Evolutionary conservation across 2,329 filamentous ascomycete genomes (phyloP).

Genomic region (Teratosphaeria epicoccoides): DNA sequence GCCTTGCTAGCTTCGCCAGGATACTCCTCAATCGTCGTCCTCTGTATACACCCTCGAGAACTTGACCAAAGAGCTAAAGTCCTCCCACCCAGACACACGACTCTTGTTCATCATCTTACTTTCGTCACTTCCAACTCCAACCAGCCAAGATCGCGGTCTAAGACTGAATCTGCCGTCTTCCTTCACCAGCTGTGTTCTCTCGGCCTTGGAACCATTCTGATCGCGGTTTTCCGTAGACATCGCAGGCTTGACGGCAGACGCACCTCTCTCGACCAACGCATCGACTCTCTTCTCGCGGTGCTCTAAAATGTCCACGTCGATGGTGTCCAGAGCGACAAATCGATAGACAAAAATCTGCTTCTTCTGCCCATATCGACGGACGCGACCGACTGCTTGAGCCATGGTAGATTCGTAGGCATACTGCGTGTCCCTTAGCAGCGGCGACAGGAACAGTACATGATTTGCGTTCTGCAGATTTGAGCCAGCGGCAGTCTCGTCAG

Average conservation of each 20-base stretch:
- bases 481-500: constrained; percentile 48
- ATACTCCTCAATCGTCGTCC: constrained; percentile 18
- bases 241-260: constrained; percentile 8
- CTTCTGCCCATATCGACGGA: constrained; percentile 47
- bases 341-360: constrained; percentile 52
- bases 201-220: constrained; percentile 4
- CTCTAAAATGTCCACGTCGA: constrained; percentile 39
- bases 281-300: constrained; percentile 28
- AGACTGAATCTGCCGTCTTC: constrained; percentile 23
- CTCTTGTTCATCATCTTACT: constrained; percentile 12
- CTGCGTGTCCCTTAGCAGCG: constrained; percentile 40
- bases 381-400: constrained; percentile 53
- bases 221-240: constrained; percentile 5
- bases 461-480: constrained; percentile 52
- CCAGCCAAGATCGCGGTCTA: constrained; percentile 23
- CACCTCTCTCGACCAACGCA: constrained; percentile 16
- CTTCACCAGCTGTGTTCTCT: constrained; percentile 23
- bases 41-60: constrained; percentile 24
- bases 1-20: too few relatives aligned
- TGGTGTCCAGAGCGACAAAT: constrained; percentile 68
- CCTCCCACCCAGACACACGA: constrained; percentile 22
- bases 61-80: constrained; percentile 25
- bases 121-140: constrained; percentile 5
- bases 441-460: constrained; percentile 53
- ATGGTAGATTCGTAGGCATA: constrained; percentile 48